Base-by-base conservation (phyloP, 2,329 filamentous ascomycete genomes). In the Dothideomycetidae sp. region DNA sequence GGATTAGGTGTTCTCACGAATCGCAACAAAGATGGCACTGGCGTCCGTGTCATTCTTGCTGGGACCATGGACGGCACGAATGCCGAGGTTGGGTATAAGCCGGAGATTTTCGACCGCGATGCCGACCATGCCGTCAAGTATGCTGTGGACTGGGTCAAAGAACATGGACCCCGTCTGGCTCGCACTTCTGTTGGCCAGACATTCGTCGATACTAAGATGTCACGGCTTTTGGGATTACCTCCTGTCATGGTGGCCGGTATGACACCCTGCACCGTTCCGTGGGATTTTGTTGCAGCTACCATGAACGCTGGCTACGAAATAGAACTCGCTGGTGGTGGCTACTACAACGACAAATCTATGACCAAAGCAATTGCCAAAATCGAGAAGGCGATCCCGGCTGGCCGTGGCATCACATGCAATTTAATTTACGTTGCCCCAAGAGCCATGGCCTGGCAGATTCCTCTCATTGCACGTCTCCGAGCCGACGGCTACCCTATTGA, bases 21-120 rank as follows among this genome's bases (percentile, higher is more conserved):
- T 69, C 83, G 90, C 51, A 98, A 96, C 71, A 98, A 98, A 68
- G 92, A 98, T 59, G 90, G 90, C 45, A 96, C 85, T 41, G 90
- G 90, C 52, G 90, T 98, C 23, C 84, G 88, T 43, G 86, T 98
- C 47, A 93, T 98, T 47, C 71, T 98, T 41, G 90, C 85, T 30
- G 90, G 92, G 45, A 73, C 84, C n/a, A 80, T 98, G 51, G 82
- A 88, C 51, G 88, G 88, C 36, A 85, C 85, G 13, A 80, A 92
- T 42, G 69, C 72, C 19, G 90, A 96, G 59, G 80, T 98, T 44
- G 90, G 90, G 39, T 98, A 94, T 69, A 98, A 98, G 70, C 81
- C 88, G 2, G 90, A 98, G 62, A 70, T 98, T 36, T 98, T 98
- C 51, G 88, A 98, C 56, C 81, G 90, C 40, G 90, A 98, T 55